Evolutionary conservation across 345 rosid genomes (phyloP).

Genomic region (Barbarea vulgaris): DNA sequence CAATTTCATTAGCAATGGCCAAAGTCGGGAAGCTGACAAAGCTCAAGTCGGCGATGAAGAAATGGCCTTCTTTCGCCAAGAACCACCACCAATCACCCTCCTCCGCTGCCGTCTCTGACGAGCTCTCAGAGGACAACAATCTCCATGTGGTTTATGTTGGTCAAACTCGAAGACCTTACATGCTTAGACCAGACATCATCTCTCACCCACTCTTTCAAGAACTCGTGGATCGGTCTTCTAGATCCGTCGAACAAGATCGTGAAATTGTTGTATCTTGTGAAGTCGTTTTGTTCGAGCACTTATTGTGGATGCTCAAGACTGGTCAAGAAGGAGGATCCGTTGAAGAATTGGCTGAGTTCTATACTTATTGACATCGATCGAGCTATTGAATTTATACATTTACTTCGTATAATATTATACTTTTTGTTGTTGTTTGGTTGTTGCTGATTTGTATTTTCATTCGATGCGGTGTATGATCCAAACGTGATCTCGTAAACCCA

Average conservation of each 20-base stretch:
- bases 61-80: constrained; percentile 79
- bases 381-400: constrained; percentile 13
- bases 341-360: constrained; percentile 60
- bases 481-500: constrained; percentile 40
- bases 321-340: constrained; percentile 42
- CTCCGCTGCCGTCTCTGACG: constrained; percentile 37
- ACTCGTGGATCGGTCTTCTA: constrained; percentile 62
- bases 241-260: constrained; percentile 36
- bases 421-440: constrained; percentile 20
- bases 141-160: constrained; percentile 85
- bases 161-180: constrained; percentile 75
- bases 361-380: constrained; percentile 48
- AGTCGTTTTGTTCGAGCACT: constrained; percentile 90
- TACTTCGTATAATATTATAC: constrained; percentile 34
- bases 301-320: constrained; percentile 89
- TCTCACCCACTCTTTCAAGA: constrained; percentile 83
- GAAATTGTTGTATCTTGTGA: constrained; percentile 73
- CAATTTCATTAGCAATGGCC: constrained; percentile 51
- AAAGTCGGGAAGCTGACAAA: constrained; percentile 72
- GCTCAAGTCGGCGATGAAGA: constrained; percentile 88
- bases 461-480: constrained; percentile 36
- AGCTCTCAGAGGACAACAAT: constrained; percentile 34
- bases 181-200: constrained; percentile 55
- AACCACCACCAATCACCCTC: constrained; percentile 36
- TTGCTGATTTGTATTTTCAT: constrained; percentile 33